These are phyloP conservation scores for Aspergillus egyptiacus DNA, from an alignment of 495 filamentous ascomycete species.

Conservation along the genomic window DNA sequence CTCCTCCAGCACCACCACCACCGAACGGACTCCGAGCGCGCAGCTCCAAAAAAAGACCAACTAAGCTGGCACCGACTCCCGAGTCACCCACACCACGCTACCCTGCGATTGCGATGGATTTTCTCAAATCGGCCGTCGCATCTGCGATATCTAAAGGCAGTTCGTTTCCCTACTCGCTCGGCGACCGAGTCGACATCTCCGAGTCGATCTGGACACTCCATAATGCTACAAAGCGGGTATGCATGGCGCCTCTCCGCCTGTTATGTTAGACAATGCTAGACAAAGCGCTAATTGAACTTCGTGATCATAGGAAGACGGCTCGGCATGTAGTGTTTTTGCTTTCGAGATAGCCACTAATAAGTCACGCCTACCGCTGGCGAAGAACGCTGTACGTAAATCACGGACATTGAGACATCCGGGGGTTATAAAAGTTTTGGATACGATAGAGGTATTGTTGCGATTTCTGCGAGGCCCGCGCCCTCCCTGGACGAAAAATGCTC, in stretches of 20 bases:
- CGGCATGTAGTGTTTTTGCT: conserved; percentile 90
- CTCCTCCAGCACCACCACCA: neutral
- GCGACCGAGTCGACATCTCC: conserved; percentile 82
- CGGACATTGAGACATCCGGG: conserved; percentile 90
- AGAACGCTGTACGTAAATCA: conserved; percentile 86
- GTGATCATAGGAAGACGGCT: conserved; percentile 75
- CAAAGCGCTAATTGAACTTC: conserved; percentile 10
- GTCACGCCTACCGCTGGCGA: conserved; percentile 74
- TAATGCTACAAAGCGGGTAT: conserved; percentile 85
- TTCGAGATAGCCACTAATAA: conserved; percentile 81
- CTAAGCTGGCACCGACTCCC: conserved; percentile 9
- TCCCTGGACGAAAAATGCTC: neutral
- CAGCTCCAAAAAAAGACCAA: conserved; percentile 12
- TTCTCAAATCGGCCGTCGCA: conserved; percentile 93
- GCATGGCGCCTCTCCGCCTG: conserved; percentile 15
- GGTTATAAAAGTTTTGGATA: conserved; percentile 86
- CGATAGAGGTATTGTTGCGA: conserved; percentile 69
- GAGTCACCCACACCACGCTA: neutral
- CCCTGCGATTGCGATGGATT: conserved; percentile 65
- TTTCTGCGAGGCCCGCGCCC: neutral
- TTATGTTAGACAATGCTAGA: neutral
- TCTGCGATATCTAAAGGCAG: conserved; percentile 94
- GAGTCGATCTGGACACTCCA: conserved; percentile 87
- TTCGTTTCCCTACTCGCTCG: conserved; percentile 84
- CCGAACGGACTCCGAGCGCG: neutral